A percentile compares a stretch with the other conserved stretches of the same genome.
Evolutionary conservation across 768 basidiomycete genomes (phyloP).

Genomic region (Dacryopinax primogenitus): DNA sequence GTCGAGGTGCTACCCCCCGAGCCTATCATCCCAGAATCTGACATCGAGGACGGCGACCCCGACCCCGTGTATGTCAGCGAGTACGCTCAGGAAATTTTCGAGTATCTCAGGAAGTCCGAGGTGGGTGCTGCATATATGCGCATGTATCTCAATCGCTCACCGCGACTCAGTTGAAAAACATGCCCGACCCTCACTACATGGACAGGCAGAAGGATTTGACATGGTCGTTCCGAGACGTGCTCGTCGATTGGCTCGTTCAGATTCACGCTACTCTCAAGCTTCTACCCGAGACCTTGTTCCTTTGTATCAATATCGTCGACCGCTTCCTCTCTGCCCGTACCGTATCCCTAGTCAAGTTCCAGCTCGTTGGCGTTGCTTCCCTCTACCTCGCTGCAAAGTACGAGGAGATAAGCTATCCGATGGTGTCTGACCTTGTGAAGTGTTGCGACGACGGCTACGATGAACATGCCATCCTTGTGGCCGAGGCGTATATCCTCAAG

Average conservation of each 20-base stretch:
- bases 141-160: conserved; percentile 7
- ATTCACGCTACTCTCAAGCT: conserved; percentile 78
- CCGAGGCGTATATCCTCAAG: conserved; percentile 78
- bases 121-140: conserved; percentile 32
- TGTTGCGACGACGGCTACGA: conserved; percentile 68
- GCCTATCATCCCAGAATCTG: no score
- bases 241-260: conserved; percentile 89
- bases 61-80: conserved; percentile 97
- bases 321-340: conserved; percentile 54
- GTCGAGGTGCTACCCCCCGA: no score
- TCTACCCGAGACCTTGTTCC: conserved; percentile 81
- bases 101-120: conserved; percentile 78
- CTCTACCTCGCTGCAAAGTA: conserved; percentile 84
- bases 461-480: conserved; percentile 70
- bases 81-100: conserved; percentile 87
- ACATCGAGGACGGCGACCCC: conserved; percentile 79
- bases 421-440: conserved; percentile 63
- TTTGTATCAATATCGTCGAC: conserved; percentile 70
- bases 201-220: conserved; percentile 64
- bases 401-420: conserved; percentile 84
- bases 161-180: conserved; percentile 46
- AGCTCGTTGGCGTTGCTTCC: conserved; percentile 78
- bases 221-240: conserved; percentile 79
- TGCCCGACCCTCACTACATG: conserved; percentile 82
- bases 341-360: conserved; percentile 71